A percentile compares a stretch with the other conserved stretches of the same genome.
These are phyloP conservation scores for Cryptococcus sp. DNA, from an alignment of 1,284 basidiomycete genomes.

Conservation along the genomic window DNA sequence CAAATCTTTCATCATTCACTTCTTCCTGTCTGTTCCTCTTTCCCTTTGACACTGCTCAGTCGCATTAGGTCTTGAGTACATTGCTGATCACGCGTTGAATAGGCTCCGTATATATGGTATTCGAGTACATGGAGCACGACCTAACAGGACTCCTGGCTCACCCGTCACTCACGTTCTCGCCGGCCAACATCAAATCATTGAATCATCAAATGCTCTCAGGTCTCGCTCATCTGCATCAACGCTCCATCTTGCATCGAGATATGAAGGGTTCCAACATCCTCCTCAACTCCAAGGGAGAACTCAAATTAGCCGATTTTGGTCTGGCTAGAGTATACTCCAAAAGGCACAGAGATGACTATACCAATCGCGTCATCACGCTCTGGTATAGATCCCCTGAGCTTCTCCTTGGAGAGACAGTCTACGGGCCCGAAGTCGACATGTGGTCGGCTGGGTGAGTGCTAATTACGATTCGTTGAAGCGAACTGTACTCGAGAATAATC, in stretches of 20 bases:
- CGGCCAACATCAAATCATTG: conserved; percentile 90
- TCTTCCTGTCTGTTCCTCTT: not conserved
- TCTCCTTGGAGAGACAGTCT: conserved; percentile 91
- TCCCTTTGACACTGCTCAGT: too few relatives aligned
- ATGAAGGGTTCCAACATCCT: conserved; percentile 99
- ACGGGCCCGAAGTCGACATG: conserved; percentile 99
- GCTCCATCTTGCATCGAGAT: conserved; percentile 94
- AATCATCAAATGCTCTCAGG: conserved; percentile 93
- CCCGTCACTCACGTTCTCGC: conserved; percentile 77
- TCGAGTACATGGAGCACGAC: conserved; percentile 99
- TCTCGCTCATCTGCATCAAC: conserved; percentile 89
- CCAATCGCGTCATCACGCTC: conserved; percentile 96
- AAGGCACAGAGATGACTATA: conserved; percentile 82
- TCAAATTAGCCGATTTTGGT: conserved; percentile 97
- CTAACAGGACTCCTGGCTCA: conserved; percentile 93
- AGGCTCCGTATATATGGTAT: conserved; percentile 98
- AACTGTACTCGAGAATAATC: not conserved
- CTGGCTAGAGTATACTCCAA: conserved; percentile 96
- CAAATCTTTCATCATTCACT: not conserved
- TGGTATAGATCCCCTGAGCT: conserved; percentile 99
- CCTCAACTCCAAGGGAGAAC: conserved; percentile 86
- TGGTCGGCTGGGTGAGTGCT: conserved; percentile 91
- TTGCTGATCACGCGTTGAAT: conserved; percentile 5
- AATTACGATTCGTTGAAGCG: conserved; percentile 1
- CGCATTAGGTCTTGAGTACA: not conserved